Conservation (phyloP, 108 stramenopile genomes). For the Cylindrotheca closterium region DNA sequence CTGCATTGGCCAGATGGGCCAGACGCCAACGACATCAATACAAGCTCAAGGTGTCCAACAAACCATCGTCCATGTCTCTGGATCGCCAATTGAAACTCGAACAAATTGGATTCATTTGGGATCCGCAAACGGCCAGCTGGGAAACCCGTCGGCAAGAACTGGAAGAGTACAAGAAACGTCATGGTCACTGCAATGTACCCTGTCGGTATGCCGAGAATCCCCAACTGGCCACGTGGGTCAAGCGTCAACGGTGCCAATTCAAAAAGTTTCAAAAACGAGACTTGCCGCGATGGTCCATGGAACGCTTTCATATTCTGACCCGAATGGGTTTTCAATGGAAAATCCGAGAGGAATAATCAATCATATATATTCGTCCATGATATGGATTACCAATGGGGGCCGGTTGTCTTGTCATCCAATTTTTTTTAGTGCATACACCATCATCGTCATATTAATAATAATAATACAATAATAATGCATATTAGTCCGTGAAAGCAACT, state of each 20-base stretch:
- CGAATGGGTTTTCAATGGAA: no score
- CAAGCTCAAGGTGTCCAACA: conserved; percentile 29
- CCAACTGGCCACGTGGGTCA: conserved; percentile 31
- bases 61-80: conserved; percentile 36
- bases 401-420: no score
- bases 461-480: no score
- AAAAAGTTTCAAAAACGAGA: no score
- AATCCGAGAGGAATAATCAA: no score
- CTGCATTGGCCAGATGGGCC: conserved; percentile 16
- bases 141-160: conserved; percentile 39
- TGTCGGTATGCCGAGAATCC: conserved; percentile 10
- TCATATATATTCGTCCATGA: no score
- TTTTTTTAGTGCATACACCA: no score
- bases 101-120: conserved; percentile 55
- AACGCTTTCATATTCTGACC: no score
- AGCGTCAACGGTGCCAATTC: conserved; percentile 37
- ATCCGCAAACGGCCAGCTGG: conserved; percentile 28
- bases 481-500: no score
- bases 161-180: conserved; percentile 18
- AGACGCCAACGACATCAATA: conserved; percentile 37
- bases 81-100: conserved; percentile 42
- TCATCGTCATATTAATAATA: no score
- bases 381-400: no score
- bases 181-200: conserved; percentile 42
- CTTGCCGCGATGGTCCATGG: no score